Conservation (phyloP, 2,329 filamentous ascomycete genomes). For the Tolypocladium sp. region DNA sequence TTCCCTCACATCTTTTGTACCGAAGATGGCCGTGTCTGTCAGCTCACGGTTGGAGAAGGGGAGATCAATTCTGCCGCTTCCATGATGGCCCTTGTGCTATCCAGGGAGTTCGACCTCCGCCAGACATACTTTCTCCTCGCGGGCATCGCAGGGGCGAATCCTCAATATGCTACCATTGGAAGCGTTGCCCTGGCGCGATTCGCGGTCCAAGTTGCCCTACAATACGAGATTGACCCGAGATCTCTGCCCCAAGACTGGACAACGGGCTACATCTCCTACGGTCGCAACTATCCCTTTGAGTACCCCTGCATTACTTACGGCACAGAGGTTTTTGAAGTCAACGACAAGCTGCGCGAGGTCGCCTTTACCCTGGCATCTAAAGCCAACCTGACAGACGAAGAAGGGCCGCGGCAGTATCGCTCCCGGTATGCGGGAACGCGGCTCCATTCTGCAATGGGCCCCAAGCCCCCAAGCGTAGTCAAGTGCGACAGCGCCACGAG, state of each 20-base stretch:
- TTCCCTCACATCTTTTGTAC: constrained; percentile 60
- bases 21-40: constrained; percentile 51
- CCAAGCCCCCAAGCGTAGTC: constrained; percentile 42
- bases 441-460: constrained; percentile 29
- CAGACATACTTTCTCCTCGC: constrained; percentile 62
- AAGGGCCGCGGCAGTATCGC: constrained; percentile 42
- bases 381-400: constrained; percentile 43
- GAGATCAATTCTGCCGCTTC: constrained; percentile 69
- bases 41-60: constrained; percentile 57
- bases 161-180: constrained; percentile 54
- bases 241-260: constrained; percentile 57
- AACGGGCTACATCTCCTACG: constrained; percentile 62
- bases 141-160: constrained; percentile 69
- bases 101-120: constrained; percentile 51
- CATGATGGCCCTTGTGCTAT: constrained; percentile 54
- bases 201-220: constrained; percentile 63
- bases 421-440: constrained; percentile 37
- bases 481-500: constrained; percentile 61
- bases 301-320: constrained; percentile 55
- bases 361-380: constrained; percentile 41
- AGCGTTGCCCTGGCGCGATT: constrained; percentile 60
- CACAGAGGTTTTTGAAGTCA: constrained; percentile 62
- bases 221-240: constrained; percentile 66
- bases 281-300: constrained; percentile 40
- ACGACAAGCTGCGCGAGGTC: constrained; percentile 43